Base-by-base conservation (phyloP, 768 basidiomycete species). In the Kwoniella mangroviensis region DNA sequence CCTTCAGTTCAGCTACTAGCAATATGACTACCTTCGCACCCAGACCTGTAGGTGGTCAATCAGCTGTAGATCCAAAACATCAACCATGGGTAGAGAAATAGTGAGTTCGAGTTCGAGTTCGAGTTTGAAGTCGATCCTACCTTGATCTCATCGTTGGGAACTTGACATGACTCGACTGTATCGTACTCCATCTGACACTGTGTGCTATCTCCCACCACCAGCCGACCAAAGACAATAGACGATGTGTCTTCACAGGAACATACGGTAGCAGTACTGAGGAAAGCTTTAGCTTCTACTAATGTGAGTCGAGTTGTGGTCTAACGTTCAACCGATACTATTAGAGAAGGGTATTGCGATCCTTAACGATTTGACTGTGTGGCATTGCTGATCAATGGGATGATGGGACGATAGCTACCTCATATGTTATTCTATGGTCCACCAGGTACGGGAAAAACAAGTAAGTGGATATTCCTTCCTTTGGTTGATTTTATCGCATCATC, bases 381-480 rank as follows among this genome's bases (percentile, higher is more conserved):
- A 9, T 65, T 28, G 4, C 13, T 11, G 15, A 21, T 45, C 53
- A 22, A 22, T 19, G 15, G 22, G 19, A 41, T 22, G 12, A n/a
- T 15, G 21, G 13, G 54, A n/a, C 21, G 21, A 26, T 41, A 99
- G 97, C 87, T 99, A 62, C 96, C 97, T 5, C 97, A 99, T 80
- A 98, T 98, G 95, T 86, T 99, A 57, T 99, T 99, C 86, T 99
- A 99, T 75, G 97, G 97, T 1, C 97, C 97, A 40, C 97, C 97
- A 17, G 97, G 97, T 41, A 98, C 96, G 13, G 97, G 97, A 52
- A 99, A 99, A 84, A 99, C 97, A 13, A 96, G 81, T 82, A 43
- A 60, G 79, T 75, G 10, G 6, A 21, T n/a, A 7, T 17, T n/a
- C 21, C 10, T n/a, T 43, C 6, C 34, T 34, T 34, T 34, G 34